These are phyloP conservation scores for Triticum turgidum DNA, from an alignment of 176 grass and related monocot genomes.

Conservation along the genomic window DNA sequence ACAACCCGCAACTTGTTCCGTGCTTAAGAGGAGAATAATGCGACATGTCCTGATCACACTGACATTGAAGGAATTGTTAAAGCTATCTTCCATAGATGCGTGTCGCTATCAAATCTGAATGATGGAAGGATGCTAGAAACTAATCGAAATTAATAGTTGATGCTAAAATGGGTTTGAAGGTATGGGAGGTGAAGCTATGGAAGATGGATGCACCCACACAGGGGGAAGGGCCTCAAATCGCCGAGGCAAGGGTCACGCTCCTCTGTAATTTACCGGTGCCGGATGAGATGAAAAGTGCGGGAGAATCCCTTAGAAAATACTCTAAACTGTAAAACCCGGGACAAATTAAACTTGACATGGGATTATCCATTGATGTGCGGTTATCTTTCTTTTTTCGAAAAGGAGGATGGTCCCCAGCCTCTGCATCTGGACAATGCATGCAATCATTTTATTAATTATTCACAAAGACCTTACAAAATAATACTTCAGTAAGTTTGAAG, in stretches of 20 bases:
- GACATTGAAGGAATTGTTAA: neutral
- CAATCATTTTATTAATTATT: too few relatives aligned
- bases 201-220: conserved; percentile 47
- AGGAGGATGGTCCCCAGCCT: too few relatives aligned
- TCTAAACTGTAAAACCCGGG: conserved; percentile 42
- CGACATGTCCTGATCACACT: neutral
- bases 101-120: neutral
- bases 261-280: conserved; percentile 57
- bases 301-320: conserved; percentile 55
- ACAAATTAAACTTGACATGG: too few relatives aligned
- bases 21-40: neutral
- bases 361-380: neutral
- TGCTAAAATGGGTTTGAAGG: conserved; percentile 34
- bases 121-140: too few relatives aligned
- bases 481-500: too few relatives aligned
- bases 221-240: conserved; percentile 43
- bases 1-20: neutral
- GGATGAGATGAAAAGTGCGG: conserved; percentile 43
- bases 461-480: too few relatives aligned
- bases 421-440: too few relatives aligned
- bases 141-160: too few relatives aligned
- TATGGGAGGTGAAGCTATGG: conserved; percentile 76
- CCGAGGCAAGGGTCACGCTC: conserved; percentile 62
- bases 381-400: neutral
- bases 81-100: neutral